These are phyloP conservation scores for Phyllachora maydis DNA, from an alignment of 2,329 filamentous ascomycete genomes.

Conservation along the genomic window DNA sequence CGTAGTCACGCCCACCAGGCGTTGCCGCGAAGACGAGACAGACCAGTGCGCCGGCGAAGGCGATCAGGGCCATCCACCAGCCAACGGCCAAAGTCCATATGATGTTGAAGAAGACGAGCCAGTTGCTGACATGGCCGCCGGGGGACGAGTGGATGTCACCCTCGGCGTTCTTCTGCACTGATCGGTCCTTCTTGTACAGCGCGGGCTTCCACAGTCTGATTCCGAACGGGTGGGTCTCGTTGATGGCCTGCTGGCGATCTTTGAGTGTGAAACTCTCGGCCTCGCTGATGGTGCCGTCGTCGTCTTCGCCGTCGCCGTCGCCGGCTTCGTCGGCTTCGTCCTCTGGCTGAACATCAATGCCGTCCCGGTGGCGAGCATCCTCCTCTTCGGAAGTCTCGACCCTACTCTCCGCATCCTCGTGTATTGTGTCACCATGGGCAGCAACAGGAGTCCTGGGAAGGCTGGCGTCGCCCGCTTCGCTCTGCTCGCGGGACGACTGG, in stretches of 20 bases:
- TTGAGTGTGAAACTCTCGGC: conserved; percentile 96
- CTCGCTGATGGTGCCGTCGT: conserved; percentile 61
- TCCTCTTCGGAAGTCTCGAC: conserved; percentile 10
- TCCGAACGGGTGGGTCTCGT: conserved; percentile 95
- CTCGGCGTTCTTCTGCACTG: conserved; percentile 89
- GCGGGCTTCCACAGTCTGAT: conserved; percentile 98
- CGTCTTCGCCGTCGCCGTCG: conserved; percentile 35
- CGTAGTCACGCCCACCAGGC: conserved; percentile 69
- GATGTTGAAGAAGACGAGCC: conserved; percentile 75
- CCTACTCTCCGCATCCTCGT: conserved; percentile 4
- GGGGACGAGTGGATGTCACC: conserved; percentile 93
- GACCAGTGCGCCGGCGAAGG: conserved; percentile 50
- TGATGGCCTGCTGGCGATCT: conserved; percentile 93
- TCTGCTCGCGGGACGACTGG: conserved; percentile 4
- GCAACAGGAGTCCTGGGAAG: too few species aligned
- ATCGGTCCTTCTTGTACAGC: conserved; percentile 91
- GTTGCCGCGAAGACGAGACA: conserved; percentile 67
- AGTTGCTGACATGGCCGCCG: conserved; percentile 64
- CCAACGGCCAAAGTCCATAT: conserved; percentile 84
- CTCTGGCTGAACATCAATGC: conserved; percentile 11
- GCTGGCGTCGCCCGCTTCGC: too few species aligned
- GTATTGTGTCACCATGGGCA: too few species aligned
- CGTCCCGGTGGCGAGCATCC: too few species aligned
- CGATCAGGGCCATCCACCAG: conserved; percentile 79
- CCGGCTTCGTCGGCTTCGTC: conserved; percentile 19